Evolutionary conservation across 306 rosid genomes (phyloP), one percentile per base, ranked within the genome.

Genomic region (Albizia julibrissin): DNA sequence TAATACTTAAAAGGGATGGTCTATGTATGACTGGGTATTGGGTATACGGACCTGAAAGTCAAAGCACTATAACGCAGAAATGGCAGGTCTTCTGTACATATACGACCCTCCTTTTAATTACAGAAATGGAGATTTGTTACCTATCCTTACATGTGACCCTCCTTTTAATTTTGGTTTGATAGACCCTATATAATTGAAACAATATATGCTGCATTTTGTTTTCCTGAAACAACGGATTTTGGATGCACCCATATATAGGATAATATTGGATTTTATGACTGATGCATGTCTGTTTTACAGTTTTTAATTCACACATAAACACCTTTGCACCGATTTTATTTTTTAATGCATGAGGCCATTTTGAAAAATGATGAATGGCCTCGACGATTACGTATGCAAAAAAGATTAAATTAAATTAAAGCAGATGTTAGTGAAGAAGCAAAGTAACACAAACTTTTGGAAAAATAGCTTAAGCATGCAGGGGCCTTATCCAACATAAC

Each of bases 1-100:
- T 1, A 37, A 68, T 37, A 58, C 13, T 58, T 2, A n/a, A 58
- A 9, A n/a, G 31, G 14, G 29, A 6, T 21, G 0, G 0, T 1
- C 10, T 1, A n/a, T 56, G 9, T 19, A 8, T 56, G 12, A 8
- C 13, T 56, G 0, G 27, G 24, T 21, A 21, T 19, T 26, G 29
- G 75, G 7, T 73, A 34, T 80, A 49, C 64, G 76, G 81, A 78
- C 72, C 78, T 71, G 18, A 81, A 81, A 64, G 80, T 84, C 80
- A 81, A 81, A 64, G 37, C 79, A 82, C 76, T 72, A 39, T 21
- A 12, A 74, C 65, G 49, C 67, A 31, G 24, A 58, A 2, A 9
- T 61, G 42, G 62, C 81, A 80, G 77, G n/a, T 24, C 14, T 64
- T 83, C 85, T 80, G 86, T 80, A 37, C 40, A 37, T 6, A 6